Evolutionary conservation across 345 rosid species (phyloP), one percentile per base, ranked within the genome.

Genomic region (Arabis alpina): DNA sequence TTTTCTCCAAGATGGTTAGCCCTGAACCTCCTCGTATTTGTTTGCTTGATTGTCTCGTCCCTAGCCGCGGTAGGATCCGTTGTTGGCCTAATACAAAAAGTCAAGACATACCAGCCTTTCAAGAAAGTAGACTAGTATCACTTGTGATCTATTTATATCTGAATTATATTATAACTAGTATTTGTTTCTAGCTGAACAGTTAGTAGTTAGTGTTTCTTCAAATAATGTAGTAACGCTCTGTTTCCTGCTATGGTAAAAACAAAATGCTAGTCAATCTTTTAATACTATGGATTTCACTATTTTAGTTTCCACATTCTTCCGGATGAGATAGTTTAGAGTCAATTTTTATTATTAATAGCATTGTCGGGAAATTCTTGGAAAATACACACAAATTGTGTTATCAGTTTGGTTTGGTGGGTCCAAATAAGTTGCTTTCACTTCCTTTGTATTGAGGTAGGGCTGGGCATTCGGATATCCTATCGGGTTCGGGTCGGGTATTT

Each of bases 21-120:
- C 77, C 64, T 93, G 81, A 76, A 86, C 64, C 73, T 86, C 23
- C 72, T 93, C 28, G 75, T 72, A 49, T 78, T 77, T 81, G 64
- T 72, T 15, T 89, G 96, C 79, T 73, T 91, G 57, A n/a, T 76
- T 2, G 88, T 89, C 1, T 87, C 97, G 1, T 64, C 76, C 13
- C 53, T 91, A 12, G 94, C 94, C 0, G 92, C 87, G 0, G 80
- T 79, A n/a, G 97, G 96, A 32, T 86, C 97, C n/a, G 23, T 93
- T 54, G 80, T 86, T 61, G 97, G 97, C 44, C 72, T 93, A 54
- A 23, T 77, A 32, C 68, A 64, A 3, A 80, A 82, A 55, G 81
- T 93, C 72, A 82, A 74, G 84, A 24, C 75, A 9, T 93, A 82
- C 69, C 84, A 83, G 87, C 96, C 98, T 11, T 93, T 93, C 80